Base-by-base conservation (phyloP, 768 basidiomycete species). In the Mycena rosella region DNA sequence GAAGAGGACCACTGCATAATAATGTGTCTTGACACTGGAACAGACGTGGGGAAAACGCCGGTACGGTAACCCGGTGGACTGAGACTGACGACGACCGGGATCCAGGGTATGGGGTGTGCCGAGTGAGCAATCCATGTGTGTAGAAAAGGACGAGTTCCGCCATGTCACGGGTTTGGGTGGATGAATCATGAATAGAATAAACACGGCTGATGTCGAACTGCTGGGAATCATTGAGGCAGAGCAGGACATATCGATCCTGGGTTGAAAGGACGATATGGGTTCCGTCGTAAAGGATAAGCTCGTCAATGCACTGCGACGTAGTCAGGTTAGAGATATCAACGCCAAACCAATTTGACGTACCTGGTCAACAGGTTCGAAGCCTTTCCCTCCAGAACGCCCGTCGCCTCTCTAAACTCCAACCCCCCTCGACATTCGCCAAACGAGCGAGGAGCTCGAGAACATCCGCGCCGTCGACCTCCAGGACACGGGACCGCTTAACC, bases 201-300 rank as follows among this genome's bases (percentile, higher is more conserved):
- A 58, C 42, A 32, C 45, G 57, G 44, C 57, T 58, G 22, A 47
- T 44, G 44, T 13, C 13, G 30, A 58, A 47, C 57, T 58, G 57
- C 29, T 47, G 57, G 57, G 45, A 58, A 58, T 34, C 57, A 47
- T 58, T 29, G 42, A 58, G 57, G 42, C 30, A 14, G 42, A 58
- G 57, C 13, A 58, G 57, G 57, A 47, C 57, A 45, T 58, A 58
- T 30, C 47, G 42, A 27, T 58, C 57, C 29, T 29, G 57, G 30
- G 57, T 58, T 58, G 57, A 18, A n/a, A 58, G 44, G 29, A 58
- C 47, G 30, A 58, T 58, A 58, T 58, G 57, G 29, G 57, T 58
- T 58, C 45, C 27, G 1, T 58, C 29, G 30, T 58, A 45, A 44
- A 9, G 8, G 29, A 58, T 58, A 22, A 58, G 57, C 32, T 58